These are phyloP conservation scores for Crithidia brevicula DNA, from an alignment of 208 protist species.

Conservation along the genomic window DNA sequence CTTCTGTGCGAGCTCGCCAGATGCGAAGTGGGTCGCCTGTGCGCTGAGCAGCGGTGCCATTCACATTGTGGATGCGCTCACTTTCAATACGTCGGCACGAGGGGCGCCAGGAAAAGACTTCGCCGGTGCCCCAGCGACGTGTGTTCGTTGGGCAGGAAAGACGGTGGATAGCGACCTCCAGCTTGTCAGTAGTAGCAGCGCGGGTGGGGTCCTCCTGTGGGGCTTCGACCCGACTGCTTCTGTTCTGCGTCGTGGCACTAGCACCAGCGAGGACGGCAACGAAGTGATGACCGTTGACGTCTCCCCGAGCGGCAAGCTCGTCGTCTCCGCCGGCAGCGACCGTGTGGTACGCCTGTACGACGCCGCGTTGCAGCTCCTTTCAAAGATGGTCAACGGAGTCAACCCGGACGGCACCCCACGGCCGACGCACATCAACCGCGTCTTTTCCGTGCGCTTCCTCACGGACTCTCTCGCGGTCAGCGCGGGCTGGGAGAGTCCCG, in stretches of 20 bases:
- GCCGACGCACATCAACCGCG: constrained; percentile 75
- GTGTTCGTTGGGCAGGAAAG: constrained; percentile 58
- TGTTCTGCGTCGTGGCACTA: constrained; percentile 24
- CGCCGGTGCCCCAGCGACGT: constrained; percentile 54
- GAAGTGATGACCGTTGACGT: constrained; percentile 78
- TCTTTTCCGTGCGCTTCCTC: constrained; percentile 80
- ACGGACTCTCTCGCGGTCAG: constrained; percentile 51
- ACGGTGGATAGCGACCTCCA: constrained; percentile 18
- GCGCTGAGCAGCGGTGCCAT: constrained; percentile 64
- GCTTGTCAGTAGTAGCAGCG: constrained; percentile 63
- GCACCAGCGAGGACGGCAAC: constrained; percentile 59
- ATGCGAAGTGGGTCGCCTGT: constrained; percentile 57
- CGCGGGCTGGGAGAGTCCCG: constrained; percentile 87
- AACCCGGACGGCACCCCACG: constrained; percentile 37
- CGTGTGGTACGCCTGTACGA: constrained; percentile 83
- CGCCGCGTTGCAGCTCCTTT: constrained; percentile 36
- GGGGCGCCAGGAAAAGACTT: constrained; percentile 37
- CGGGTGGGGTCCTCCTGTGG: constrained; percentile 74
- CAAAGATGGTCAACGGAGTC: constrained; percentile 41
- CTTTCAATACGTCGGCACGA: constrained; percentile 23
- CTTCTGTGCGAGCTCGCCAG: constrained; percentile 41
- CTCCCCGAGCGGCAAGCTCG: constrained; percentile 37
- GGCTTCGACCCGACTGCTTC: constrained; percentile 38
- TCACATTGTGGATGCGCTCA: constrained; percentile 42
- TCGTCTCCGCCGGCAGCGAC: constrained; percentile 89